Evolutionary conservation across 2,329 filamentous ascomycete genomes (phyloP).

Genomic region (Hypoxylon sp.): DNA sequence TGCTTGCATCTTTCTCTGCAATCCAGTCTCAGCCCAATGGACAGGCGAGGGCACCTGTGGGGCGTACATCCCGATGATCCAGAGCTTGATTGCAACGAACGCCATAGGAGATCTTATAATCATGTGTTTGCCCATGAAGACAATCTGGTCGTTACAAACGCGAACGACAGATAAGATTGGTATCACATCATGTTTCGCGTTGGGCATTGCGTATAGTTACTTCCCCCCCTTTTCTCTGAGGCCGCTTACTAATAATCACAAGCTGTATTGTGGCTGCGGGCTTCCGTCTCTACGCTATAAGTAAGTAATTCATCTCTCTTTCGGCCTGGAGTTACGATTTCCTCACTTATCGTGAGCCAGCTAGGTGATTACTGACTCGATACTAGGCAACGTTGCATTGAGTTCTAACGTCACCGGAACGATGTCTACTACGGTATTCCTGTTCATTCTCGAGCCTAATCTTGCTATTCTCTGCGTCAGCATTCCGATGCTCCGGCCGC

Average conservation of each 20-base stretch:
- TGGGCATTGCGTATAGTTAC: conserved; percentile 53
- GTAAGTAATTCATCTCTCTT: background rate
- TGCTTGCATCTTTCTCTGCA: conserved; percentile 51
- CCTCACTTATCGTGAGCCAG: too few species aligned
- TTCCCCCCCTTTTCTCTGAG: background rate
- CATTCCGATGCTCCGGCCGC: conserved; percentile 57
- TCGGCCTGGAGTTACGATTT: background rate
- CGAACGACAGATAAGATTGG: conserved; percentile 54
- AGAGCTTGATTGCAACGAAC: conserved; percentile 55
- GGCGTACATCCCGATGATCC: conserved; percentile 54
- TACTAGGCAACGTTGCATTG: conserved; percentile 51
- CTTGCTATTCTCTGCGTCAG: conserved; percentile 58
- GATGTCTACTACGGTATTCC: conserved; percentile 56
- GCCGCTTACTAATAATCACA: conserved; percentile 19
- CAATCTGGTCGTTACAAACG: conserved; percentile 56
- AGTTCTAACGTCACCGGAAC: conserved; percentile 54
- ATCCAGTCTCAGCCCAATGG: conserved; percentile 46
- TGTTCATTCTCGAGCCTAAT: conserved; percentile 57
- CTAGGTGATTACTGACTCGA: background rate
- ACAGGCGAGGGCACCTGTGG: conserved; percentile 48
- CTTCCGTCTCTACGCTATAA: conserved; percentile 56
- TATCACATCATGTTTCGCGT: conserved; percentile 53
- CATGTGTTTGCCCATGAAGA: conserved; percentile 55
- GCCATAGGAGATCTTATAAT: conserved; percentile 56
- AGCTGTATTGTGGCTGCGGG: conserved; percentile 56